phyloP scores from a whole-genome alignment of 345 rosid genomes.

The Populus deltoides region DNA sequence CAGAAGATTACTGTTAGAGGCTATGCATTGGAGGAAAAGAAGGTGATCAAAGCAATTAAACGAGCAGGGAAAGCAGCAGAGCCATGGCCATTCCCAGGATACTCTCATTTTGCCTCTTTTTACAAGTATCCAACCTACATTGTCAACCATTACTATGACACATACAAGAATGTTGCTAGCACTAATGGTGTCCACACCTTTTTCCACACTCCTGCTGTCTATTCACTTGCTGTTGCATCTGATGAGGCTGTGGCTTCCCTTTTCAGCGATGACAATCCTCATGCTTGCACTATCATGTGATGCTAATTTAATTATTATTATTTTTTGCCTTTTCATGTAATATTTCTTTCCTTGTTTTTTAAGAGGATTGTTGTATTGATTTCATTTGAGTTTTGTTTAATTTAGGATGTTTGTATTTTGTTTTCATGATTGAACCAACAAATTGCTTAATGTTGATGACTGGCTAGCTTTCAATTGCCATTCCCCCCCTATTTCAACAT shows the following conservation, averaged over 20 bases:
- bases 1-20: slow-evolving; percentile 81
- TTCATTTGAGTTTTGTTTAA: no score
- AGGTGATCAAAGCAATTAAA: slow-evolving; percentile 22
- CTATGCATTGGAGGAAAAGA: slow-evolving; percentile 44
- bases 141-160: slow-evolving; percentile 55
- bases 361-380: not conserved
- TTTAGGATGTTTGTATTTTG: no score
- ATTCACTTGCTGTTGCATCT: slow-evolving; percentile 72
- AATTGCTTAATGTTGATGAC: no score
- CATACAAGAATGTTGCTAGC: not conserved
- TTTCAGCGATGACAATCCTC: slow-evolving; percentile 88
- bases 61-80: slow-evolving; percentile 62
- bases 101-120: slow-evolving; percentile 70
- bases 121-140: slow-evolving; percentile 74
- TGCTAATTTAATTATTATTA: not conserved
- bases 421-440: no score
- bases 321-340: not conserved
- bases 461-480: no score
- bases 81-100: slow-evolving; percentile 85
- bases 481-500: no score
- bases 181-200: slow-evolving; percentile 16
- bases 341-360: not conserved
- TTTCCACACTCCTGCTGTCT: slow-evolving; percentile 19
- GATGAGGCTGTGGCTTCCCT: slow-evolving; percentile 81
- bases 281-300: slow-evolving; percentile 73